Conservation (phyloP, 495 filamentous ascomycete genomes). For the Penicillium nucicola region DNA sequence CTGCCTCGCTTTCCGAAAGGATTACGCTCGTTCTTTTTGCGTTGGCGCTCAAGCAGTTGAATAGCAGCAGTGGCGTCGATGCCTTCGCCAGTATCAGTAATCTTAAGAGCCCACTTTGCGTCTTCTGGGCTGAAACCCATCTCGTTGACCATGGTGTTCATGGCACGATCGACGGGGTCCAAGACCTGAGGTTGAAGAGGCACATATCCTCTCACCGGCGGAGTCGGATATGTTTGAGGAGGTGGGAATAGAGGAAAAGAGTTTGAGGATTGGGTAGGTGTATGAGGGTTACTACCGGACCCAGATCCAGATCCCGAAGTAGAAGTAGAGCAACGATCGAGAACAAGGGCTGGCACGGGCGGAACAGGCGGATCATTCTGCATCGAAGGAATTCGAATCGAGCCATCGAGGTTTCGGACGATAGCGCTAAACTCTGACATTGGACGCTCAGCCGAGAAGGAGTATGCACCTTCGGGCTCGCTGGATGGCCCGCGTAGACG, state of each 20-base stretch:
- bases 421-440: constrained; percentile 44
- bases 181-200: constrained; percentile 40
- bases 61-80: constrained; percentile 47
- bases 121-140: constrained; percentile 48
- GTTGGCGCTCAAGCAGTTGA: constrained; percentile 39
- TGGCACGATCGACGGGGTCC: constrained; percentile 51
- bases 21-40: constrained; percentile 27
- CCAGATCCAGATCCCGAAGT: constrained; percentile 2
- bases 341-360: constrained; percentile 9
- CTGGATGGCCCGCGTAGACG: constrained; percentile 15
- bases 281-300: constrained; percentile 9
- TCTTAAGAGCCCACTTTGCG: constrained; percentile 50
- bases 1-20: constrained; percentile 15
- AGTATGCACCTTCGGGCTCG: constrained; percentile 28
- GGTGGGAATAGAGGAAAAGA: not conserved
- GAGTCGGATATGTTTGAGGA: not conserved
- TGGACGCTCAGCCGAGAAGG: constrained; percentile 42
- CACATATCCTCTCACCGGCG: constrained; percentile 10
- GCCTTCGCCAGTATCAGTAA: constrained; percentile 50
- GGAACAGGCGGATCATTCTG: constrained; percentile 9
- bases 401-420: constrained; percentile 30
- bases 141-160: constrained; percentile 43
- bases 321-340: constrained; percentile 12
- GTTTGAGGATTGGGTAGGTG: constrained; percentile 4
- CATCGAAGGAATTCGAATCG: not conserved